Evolutionary conservation across 2,329 filamentous ascomycete genomes (phyloP).

Genomic region (Beauveria brongniartii): DNA sequence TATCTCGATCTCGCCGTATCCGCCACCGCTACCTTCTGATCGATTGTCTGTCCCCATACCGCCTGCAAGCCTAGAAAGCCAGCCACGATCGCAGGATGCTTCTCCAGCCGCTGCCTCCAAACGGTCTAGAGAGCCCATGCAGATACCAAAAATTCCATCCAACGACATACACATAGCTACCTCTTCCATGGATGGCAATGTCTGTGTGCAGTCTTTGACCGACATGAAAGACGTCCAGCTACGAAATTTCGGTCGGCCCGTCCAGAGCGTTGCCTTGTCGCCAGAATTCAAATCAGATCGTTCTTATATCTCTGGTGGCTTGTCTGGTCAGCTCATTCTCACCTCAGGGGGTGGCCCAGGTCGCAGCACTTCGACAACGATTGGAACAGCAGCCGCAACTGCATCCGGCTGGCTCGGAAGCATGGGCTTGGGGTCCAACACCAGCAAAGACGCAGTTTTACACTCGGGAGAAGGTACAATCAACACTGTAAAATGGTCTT

Average conservation of each 20-base stretch:
- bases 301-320: conserved; percentile 83
- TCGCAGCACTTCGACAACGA: conserved; percentile 80
- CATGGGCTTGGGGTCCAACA: conserved; percentile 70
- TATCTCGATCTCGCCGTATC: conserved; percentile 83
- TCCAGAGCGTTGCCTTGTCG: conserved; percentile 88
- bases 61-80: conserved; percentile 21
- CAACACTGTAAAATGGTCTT: conserved; percentile 87
- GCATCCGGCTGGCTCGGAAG: conserved; percentile 87
- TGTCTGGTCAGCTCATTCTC: conserved; percentile 79
- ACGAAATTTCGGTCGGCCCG: conserved; percentile 86
- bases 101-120: conserved; percentile 45
- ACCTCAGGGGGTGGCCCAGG: conserved; percentile 75
- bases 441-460: conserved; percentile 75
- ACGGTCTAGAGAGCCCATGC: conserved; percentile 40
- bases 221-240: conserved; percentile 86
- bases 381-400: conserved; percentile 70
- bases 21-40: conserved; percentile 33
- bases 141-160: conserved; percentile 66
- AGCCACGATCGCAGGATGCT: conserved; percentile 23
- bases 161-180: conserved; percentile 93
- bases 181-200: conserved; percentile 90
- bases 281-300: conserved; percentile 88
- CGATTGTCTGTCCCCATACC: conserved; percentile 8
- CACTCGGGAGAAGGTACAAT: conserved; percentile 91
- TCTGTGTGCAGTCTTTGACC: conserved; percentile 80